Conservation (phyloP, 495 filamentous ascomycete genomes). For the Bathelium albidoporum region DNA sequence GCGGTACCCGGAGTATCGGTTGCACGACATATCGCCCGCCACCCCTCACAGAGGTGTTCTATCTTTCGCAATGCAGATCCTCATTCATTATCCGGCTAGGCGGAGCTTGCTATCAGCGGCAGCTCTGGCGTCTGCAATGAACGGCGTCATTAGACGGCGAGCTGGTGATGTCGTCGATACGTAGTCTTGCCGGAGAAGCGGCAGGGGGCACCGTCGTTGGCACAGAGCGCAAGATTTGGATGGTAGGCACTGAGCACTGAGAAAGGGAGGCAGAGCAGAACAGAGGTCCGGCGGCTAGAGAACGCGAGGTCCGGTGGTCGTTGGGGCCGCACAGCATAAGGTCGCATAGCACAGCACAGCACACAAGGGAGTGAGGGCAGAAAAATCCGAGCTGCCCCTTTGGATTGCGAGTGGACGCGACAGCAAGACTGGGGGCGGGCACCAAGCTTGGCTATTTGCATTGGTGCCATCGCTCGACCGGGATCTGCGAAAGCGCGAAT, state of each 20-base stretch:
- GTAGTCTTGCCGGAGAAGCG: background rate
- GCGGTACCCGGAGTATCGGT: background rate
- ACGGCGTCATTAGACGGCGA: background rate
- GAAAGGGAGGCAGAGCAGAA: background rate
- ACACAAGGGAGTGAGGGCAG: no score
- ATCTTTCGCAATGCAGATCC: slow-evolving; percentile 1
- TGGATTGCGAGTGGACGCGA: background rate
- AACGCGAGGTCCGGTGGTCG: background rate
- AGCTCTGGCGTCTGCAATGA: background rate
- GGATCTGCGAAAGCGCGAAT: background rate
- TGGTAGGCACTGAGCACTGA: background rate
- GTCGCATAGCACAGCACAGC: background rate
- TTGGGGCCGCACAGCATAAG: no score
- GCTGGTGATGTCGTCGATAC: background rate
- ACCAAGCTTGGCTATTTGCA: background rate
- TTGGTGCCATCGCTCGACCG: background rate
- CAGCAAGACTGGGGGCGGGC: background rate
- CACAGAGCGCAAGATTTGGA: background rate
- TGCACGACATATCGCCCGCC: background rate
- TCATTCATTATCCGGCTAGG: background rate
- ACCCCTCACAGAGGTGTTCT: background rate
- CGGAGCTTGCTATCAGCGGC: background rate
- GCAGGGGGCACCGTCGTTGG: background rate
- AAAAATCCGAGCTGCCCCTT: background rate
- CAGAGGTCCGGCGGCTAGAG: background rate